Conservation (phyloP, 305 asterid genomes). For the Solanum hybrid region DNA sequence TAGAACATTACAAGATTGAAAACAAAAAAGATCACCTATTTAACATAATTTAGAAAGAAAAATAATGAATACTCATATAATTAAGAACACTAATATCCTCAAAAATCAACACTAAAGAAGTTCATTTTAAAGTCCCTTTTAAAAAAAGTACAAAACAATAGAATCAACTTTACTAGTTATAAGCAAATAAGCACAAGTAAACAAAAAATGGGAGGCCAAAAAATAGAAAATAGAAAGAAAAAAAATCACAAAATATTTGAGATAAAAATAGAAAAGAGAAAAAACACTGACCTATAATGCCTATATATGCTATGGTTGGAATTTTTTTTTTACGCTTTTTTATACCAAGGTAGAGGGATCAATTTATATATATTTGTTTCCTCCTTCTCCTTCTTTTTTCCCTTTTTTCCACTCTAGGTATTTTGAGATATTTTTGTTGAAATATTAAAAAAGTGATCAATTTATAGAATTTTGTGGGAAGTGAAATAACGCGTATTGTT, state of each 20-base stretch:
- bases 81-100: not conserved
- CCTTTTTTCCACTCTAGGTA: not conserved
- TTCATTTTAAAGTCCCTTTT: not conserved
- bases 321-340: not conserved
- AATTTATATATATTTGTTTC: not conserved
- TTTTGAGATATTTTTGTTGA: not conserved
- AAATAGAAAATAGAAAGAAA: not conserved
- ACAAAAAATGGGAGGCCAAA: no score
- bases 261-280: not conserved
- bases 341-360: not conserved
- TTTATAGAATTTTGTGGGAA: no score
- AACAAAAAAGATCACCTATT: not conserved
- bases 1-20: not conserved
- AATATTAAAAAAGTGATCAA: no score
- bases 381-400: not conserved
- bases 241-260: no score
- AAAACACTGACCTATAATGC: not conserved
- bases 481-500: not conserved
- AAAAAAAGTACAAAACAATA: not conserved
- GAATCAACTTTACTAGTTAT: not conserved
- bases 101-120: not conserved
- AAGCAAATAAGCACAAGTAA: not conserved
- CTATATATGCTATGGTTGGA: not conserved
- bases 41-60: not conserved
- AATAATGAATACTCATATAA: no score